These are phyloP conservation scores for Ogataea henricii DNA, from an alignment of 805 yeast species.

Conservation along the genomic window DNA sequence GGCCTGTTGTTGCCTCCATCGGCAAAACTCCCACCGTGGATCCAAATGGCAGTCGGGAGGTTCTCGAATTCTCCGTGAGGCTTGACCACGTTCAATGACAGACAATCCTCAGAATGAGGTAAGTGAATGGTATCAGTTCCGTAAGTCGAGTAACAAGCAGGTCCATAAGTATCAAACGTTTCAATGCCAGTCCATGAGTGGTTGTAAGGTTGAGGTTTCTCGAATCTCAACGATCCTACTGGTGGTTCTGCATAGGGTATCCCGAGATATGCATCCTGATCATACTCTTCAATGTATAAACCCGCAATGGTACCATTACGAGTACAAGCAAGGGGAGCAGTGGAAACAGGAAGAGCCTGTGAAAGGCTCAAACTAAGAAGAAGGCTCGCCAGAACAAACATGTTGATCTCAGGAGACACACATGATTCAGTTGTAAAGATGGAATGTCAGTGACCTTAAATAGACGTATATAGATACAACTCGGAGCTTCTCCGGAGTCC, in stretches of 20 bases:
- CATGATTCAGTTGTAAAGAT: too few species aligned
- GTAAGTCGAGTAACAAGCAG: not conserved
- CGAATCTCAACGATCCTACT: constrained; percentile 1
- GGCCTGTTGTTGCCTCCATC: constrained; percentile 2
- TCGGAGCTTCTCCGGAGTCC: too few species aligned
- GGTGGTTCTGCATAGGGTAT: constrained; percentile 6
- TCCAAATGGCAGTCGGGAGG: constrained; percentile 3
- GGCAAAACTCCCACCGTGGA: constrained; percentile 3
- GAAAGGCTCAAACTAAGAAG: not conserved
- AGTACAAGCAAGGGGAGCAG: not conserved
- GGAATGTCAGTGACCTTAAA: too few species aligned
- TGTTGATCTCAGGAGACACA: too few species aligned
- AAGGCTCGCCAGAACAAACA: not conserved
- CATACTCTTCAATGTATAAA: not conserved
- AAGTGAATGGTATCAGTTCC: constrained; percentile 1
- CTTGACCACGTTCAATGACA: constrained; percentile 1
- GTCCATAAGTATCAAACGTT: not conserved
- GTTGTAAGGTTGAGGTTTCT: constrained; percentile 1
- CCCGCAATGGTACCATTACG: not conserved
- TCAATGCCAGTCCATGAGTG: not conserved
- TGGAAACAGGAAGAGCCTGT: not conserved
- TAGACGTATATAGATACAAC: too few species aligned
- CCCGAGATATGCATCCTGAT: constrained; percentile 3
- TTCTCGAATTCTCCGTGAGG: constrained; percentile 2
- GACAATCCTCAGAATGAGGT: constrained; percentile 7